phyloP scores from a whole-genome alignment of 129 eudicot genomes.

The Lactuca saligna region DNA sequence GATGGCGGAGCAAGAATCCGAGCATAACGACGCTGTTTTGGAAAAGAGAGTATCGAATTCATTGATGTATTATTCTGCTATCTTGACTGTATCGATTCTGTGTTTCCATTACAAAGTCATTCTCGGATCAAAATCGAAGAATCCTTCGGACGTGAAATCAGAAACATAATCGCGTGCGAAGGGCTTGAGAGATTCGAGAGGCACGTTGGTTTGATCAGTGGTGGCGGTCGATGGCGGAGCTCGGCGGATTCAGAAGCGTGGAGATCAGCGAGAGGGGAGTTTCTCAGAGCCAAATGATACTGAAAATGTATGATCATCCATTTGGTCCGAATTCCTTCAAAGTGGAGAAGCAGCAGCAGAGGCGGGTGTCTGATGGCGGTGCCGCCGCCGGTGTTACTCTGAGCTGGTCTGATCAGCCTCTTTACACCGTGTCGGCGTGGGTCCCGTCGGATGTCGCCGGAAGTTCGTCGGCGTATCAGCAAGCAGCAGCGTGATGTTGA shows the following conservation, averaged over 20 bases:
- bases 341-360: conserved; percentile 50
- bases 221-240: conserved; percentile 59
- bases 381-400: conserved; percentile 44
- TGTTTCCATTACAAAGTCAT: conserved; percentile 55
- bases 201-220: conserved; percentile 67
- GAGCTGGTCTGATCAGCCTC: conserved; percentile 78
- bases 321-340: conserved; percentile 27
- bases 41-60: conserved; percentile 64
- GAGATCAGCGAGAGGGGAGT: conserved; percentile 68
- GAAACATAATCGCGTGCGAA: conserved; percentile 86
- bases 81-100: conserved; percentile 64
- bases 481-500: conserved; percentile 21
- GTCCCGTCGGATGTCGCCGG: conserved; percentile 49
- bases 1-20: conserved; percentile 90
- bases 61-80: conserved; percentile 73
- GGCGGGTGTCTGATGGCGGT: conserved; percentile 27
- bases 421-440: conserved; percentile 88
- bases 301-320: conserved; percentile 63
- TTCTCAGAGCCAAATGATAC: conserved; percentile 74
- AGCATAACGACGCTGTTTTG: conserved; percentile 53
- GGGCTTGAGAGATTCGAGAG: conserved; percentile 82
- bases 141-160: conserved; percentile 70
- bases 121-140: conserved; percentile 75
- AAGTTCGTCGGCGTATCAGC: conserved; percentile 47
- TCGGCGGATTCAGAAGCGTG: conserved; percentile 56